Percentiles rank a stretch among this genome's conserved stretches.
phyloP scores from a whole-genome alignment of 2,329 filamentous ascomycete species.

The Cladosporium cucumerinum region DNA sequence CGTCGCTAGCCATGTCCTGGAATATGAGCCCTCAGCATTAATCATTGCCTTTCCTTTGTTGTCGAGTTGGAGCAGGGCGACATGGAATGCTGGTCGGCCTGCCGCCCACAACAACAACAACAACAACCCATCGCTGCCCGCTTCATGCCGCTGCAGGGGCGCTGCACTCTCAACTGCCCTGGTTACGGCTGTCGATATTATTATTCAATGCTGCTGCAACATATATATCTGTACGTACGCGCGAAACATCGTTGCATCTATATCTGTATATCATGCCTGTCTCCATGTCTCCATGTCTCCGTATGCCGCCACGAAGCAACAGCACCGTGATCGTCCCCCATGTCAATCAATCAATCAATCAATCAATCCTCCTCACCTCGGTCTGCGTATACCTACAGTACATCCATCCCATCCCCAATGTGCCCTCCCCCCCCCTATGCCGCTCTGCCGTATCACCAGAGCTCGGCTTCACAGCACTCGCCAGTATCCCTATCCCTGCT shows the following conservation, averaged over 20 bases:
- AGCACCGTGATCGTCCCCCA: neutral
- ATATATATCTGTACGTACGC: neutral
- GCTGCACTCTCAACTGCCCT: neutral
- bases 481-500: slow-evolving; percentile 1
- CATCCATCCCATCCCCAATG: neutral
- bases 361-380: neutral
- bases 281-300: neutral
- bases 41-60: neutral
- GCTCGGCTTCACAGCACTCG: slow-evolving; percentile 8
- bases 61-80: neutral
- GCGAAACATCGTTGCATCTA: neutral
- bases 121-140: neutral
- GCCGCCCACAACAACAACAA: neutral
- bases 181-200: neutral
- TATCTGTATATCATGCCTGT: neutral
- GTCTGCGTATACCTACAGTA: neutral
- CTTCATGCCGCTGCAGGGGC: neutral
- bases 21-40: neutral
- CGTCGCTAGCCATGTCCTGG: neutral
- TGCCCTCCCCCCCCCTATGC: slow-evolving; percentile 11
- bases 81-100: neutral
- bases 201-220: neutral
- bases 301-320: neutral
- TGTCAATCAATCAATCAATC: neutral
- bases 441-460: slow-evolving; percentile 8